phyloP scores from a whole-genome alignment of 1,139 yeast genomes.

The Pneumocystis wakefieldiae region DNA sequence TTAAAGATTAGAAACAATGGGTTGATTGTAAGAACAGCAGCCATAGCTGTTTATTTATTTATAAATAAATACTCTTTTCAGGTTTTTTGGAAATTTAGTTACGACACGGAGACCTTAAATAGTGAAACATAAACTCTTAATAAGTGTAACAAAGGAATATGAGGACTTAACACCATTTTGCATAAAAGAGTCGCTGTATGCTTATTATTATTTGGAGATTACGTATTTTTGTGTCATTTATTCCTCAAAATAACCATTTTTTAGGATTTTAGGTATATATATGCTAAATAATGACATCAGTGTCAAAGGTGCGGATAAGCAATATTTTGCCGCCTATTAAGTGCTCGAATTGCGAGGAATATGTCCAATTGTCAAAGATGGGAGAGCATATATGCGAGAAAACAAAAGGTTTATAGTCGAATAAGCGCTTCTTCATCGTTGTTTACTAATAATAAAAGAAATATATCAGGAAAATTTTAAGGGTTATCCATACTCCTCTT shows the following conservation, averaged over 20 bases:
- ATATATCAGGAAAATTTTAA: neutral
- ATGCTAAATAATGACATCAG: neutral
- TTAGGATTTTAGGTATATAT: neutral
- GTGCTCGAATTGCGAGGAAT: neutral
- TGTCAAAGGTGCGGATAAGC: neutral
- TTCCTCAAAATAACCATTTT: neutral
- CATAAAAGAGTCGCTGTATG: no score
- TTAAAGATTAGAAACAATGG: no score
- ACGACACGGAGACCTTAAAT: no score
- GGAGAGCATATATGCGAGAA: neutral
- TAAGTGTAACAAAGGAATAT: neutral
- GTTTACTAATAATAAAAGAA: neutral
- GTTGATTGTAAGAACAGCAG: no score
- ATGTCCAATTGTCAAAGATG: constrained; percentile 1
- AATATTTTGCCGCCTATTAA: neutral
- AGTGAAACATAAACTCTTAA: neutral
- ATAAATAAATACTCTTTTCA: no score
- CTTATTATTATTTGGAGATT: neutral
- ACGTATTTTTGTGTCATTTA: neutral
- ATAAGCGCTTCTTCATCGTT: neutral
- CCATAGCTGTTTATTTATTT: no score
- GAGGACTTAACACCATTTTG: neutral
- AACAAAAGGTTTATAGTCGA: neutral
- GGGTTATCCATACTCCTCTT: neutral
- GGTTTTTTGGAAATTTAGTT: no score